Percentiles rank a stretch among this genome's conserved stretches.
Conservation (phyloP, 768 basidiomycete species). For the Mycena metata region DNA sequence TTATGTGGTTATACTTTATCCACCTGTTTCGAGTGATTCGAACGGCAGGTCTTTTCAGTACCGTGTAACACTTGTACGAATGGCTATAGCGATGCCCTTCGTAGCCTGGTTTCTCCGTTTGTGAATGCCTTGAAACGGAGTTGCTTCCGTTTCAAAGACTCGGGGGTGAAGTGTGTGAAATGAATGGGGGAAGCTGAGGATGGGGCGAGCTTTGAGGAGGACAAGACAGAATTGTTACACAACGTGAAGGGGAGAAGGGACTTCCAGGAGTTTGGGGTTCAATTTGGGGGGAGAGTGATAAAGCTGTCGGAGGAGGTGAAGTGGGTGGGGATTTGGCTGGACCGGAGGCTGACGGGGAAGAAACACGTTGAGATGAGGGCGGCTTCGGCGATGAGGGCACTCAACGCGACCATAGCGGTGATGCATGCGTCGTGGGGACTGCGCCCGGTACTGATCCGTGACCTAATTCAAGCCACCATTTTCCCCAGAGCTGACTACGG, state of each 20-base stretch:
- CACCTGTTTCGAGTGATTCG: too few species aligned
- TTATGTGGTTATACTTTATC: too few species aligned
- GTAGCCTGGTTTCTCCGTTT: too few species aligned
- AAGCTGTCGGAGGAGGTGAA: slow-evolving; percentile 1
- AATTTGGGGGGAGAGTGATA: neutral
- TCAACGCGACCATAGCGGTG: neutral
- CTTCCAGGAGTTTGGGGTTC: neutral
- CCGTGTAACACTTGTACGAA: too few species aligned
- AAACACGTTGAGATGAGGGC: neutral
- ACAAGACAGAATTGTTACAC: neutral
- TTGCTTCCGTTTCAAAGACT: too few species aligned
- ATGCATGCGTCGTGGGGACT: neutral
- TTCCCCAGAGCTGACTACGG: neutral
- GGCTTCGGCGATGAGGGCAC: neutral
- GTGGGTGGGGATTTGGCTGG: neutral
- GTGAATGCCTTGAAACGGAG: too few species aligned
- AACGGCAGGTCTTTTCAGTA: too few species aligned
- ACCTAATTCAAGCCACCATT: neutral
- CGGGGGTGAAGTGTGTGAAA: neutral
- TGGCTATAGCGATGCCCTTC: too few species aligned
- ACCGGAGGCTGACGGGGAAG: neutral
- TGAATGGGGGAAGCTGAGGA: neutral
- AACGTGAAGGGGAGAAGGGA: neutral
- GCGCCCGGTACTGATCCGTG: neutral
- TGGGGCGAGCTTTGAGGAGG: neutral